Percentiles rank a stretch among this genome's conserved stretches.
Conservation (phyloP, 2,329 filamentous ascomycete species). For the Curvularia spicifera region DNA sequence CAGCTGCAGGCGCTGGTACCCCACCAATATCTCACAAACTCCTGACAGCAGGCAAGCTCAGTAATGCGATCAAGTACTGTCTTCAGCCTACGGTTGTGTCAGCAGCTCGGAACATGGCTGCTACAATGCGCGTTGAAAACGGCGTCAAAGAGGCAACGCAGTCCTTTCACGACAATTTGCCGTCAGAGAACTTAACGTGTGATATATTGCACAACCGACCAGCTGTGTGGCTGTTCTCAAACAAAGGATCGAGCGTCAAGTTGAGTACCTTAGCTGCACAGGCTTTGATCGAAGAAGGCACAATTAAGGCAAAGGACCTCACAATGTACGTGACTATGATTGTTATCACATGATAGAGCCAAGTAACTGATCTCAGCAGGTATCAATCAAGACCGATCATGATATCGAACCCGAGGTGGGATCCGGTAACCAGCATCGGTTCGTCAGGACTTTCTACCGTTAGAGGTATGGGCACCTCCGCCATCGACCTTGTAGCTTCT, state of each 20-base stretch:
- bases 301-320: background rate
- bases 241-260: too few relatives aligned
- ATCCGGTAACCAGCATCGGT: too few relatives aligned
- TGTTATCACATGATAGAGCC: too few relatives aligned
- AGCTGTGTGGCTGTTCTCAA: conserved; percentile 8
- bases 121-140: conserved; percentile 31
- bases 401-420: too few relatives aligned
- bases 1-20: conserved; percentile 39
- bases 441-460: too few relatives aligned
- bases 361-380: too few relatives aligned
- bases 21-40: conserved; percentile 34
- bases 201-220: conserved; percentile 20
- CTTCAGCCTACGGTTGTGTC: conserved; percentile 16
- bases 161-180: conserved; percentile 38
- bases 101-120: conserved; percentile 29
- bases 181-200: conserved; percentile 34
- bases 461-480: too few relatives aligned
- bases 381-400: too few relatives aligned
- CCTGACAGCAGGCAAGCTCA: conserved; percentile 36
- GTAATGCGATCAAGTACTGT: conserved; percentile 31
- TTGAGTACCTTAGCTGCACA: conserved; percentile 27
- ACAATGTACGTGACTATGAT: too few relatives aligned
- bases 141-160: conserved; percentile 33
- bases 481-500: too few relatives aligned
- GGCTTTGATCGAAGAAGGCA: conserved; percentile 21